Evolutionary conservation across 1,284 basidiomycete species (phyloP).

Genomic region (Trametes sp.): DNA sequence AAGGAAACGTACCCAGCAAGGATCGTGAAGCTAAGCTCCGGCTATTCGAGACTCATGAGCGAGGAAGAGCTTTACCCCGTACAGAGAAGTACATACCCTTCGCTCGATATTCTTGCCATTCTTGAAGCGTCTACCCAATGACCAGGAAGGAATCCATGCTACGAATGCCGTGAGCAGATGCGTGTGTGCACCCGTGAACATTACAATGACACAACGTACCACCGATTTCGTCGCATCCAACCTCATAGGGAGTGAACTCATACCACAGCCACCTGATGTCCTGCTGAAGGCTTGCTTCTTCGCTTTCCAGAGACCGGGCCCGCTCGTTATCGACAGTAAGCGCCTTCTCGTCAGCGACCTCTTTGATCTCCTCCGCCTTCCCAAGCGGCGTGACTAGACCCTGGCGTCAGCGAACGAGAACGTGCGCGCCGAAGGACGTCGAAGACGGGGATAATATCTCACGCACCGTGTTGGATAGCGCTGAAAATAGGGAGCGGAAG

Average conservation of each 20-base stretch:
- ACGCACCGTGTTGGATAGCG: conserved; percentile 45
- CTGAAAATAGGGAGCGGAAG: conserved; percentile 51
- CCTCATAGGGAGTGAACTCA: conserved; percentile 51
- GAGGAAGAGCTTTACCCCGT: neutral
- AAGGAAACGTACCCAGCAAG: conserved; percentile 43
- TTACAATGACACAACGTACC: conserved; percentile 33
- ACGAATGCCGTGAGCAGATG: neutral
- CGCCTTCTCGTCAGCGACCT: conserved; percentile 34
- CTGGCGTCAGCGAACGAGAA: neutral
- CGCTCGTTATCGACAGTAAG: conserved; percentile 31
- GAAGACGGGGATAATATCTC: neutral
- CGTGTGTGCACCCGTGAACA: neutral
- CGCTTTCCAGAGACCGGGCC: conserved; percentile 23
- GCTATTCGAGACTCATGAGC: conserved; percentile 31
- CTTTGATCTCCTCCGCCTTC: conserved; percentile 33
- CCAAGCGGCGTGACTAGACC: conserved; percentile 39
- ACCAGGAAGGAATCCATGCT: conserved; percentile 54
- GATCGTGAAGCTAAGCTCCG: conserved; percentile 50
- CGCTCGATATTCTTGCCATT: conserved; percentile 46
- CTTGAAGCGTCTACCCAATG: conserved; percentile 47
- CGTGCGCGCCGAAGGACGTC: neutral
- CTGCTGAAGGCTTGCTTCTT: conserved; percentile 34
- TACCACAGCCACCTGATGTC: conserved; percentile 47
- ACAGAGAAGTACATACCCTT: conserved; percentile 31
- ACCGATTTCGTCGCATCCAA: conserved; percentile 51